Percentiles rank a stretch among this genome's conserved stretches.
Evolutionary conservation across 2,329 filamentous ascomycete genomes (phyloP).

Genomic region (Epichloe hybrida): DNA sequence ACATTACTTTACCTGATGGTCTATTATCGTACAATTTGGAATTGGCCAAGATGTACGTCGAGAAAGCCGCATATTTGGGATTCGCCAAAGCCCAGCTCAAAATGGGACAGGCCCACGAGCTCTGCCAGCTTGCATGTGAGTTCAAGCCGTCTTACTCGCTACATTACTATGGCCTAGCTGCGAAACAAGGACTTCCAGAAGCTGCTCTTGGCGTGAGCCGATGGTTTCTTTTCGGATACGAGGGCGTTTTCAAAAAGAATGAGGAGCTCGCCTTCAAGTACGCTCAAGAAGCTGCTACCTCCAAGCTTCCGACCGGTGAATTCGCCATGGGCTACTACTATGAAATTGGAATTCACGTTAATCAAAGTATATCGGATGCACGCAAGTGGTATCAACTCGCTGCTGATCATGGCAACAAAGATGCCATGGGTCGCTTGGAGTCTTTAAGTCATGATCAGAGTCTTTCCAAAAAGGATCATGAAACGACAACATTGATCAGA

Average conservation of each 20-base stretch:
- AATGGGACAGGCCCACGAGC: slow-evolving; percentile 91
- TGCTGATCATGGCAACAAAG: slow-evolving; percentile 80
- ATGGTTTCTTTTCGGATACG: slow-evolving; percentile 95
- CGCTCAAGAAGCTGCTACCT: slow-evolving; percentile 70
- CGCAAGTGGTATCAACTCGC: slow-evolving; percentile 83
- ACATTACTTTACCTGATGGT: slow-evolving; percentile 63
- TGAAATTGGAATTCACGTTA: slow-evolving; percentile 87
- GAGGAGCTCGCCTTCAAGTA: slow-evolving; percentile 88
- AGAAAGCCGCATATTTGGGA: slow-evolving; percentile 89
- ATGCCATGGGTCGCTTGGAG: slow-evolving; percentile 70
- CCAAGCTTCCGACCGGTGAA: slow-evolving; percentile 77
- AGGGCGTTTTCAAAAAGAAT: slow-evolving; percentile 86
- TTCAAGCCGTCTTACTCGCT: slow-evolving; percentile 87
- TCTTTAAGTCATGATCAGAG: slow-evolving; percentile 72
- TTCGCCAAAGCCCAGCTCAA: slow-evolving; percentile 95
- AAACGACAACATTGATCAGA: slow-evolving; percentile 73
- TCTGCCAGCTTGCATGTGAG: slow-evolving; percentile 85
- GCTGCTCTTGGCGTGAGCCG: slow-evolving; percentile 94
- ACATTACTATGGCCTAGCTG: slow-evolving; percentile 90
- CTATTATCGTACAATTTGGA: slow-evolving; percentile 59
- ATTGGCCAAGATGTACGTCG: slow-evolving; percentile 72
- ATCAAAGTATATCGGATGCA: slow-evolving; percentile 71
- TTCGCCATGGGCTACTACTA: slow-evolving; percentile 97
- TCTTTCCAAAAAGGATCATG: slow-evolving; percentile 81
- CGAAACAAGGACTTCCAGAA: slow-evolving; percentile 82